These are phyloP conservation scores for Rutstroemia sp. DNA, from an alignment of 2,329 filamentous ascomycete species.

Conservation along the genomic window DNA sequence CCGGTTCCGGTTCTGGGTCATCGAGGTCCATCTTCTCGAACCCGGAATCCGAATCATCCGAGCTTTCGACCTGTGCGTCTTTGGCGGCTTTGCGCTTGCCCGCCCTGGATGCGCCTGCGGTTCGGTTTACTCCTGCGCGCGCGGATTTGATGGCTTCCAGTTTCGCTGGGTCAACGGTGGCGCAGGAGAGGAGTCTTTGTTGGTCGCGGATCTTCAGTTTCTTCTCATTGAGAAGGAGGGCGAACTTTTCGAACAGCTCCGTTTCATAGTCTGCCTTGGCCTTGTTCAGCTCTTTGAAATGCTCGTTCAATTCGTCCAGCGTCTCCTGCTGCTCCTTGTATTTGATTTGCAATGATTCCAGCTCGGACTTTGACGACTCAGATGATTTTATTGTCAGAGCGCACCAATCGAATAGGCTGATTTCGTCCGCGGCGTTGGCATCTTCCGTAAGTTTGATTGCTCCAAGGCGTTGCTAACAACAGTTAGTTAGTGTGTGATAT, in stretches of 20 bases:
- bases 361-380: slow-evolving; percentile 9
- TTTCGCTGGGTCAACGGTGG: slow-evolving; percentile 23
- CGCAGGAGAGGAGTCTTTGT: slow-evolving; percentile 46
- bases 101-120: slow-evolving; percentile 32
- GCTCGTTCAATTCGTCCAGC: slow-evolving; percentile 50
- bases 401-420: slow-evolving; percentile 67
- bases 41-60: slow-evolving; percentile 39
- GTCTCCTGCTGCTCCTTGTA: slow-evolving; percentile 44
- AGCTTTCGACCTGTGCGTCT: slow-evolving; percentile 22
- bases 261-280: slow-evolving; percentile 62
- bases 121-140: slow-evolving; percentile 5
- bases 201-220: slow-evolving; percentile 74
- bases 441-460: slow-evolving; percentile 49
- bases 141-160: slow-evolving; percentile 12
- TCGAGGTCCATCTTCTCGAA: slow-evolving; percentile 47
- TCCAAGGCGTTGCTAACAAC: slow-evolving; percentile 59
- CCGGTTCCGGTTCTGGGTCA: slow-evolving; percentile 16
- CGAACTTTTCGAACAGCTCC: slow-evolving; percentile 61
- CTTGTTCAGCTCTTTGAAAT: slow-evolving; percentile 58
- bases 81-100: slow-evolving; percentile 43
- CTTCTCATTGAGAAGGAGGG: slow-evolving; percentile 67
- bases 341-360: slow-evolving; percentile 33
- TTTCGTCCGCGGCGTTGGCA: slow-evolving; percentile 42
- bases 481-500: slow-evolving; percentile 12
- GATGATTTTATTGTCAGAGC: slow-evolving; percentile 42